These are phyloP conservation scores for Teratosphaeria gauchensis DNA, from an alignment of 2,329 filamentous ascomycete species.

Conservation along the genomic window DNA sequence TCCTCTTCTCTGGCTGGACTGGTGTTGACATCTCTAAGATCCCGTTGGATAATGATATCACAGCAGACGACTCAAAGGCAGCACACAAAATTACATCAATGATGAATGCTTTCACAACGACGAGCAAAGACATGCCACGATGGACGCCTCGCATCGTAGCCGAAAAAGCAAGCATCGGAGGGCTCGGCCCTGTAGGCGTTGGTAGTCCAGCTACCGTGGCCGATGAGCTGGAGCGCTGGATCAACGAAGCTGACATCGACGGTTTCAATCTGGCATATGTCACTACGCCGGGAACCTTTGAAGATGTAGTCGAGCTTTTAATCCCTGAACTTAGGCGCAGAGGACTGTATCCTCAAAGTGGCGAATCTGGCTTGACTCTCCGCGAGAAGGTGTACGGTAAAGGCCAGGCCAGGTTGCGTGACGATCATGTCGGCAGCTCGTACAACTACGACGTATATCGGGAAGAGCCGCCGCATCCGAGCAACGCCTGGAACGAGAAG, in stretches of 20 bases:
- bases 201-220: slow-evolving; percentile 50
- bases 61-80: slow-evolving; percentile 47
- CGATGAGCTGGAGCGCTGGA: slow-evolving; percentile 38
- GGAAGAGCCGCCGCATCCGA: not conserved
- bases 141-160: slow-evolving; percentile 49
- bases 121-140: slow-evolving; percentile 12
- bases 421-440: not conserved
- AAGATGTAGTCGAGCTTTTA: slow-evolving; percentile 56
- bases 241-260: slow-evolving; percentile 59
- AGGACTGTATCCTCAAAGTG: slow-evolving; percentile 45
- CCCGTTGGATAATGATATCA: slow-evolving; percentile 52
- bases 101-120: slow-evolving; percentile 29
- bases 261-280: slow-evolving; percentile 66
- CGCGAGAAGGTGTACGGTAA: slow-evolving; percentile 44
- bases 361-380: slow-evolving; percentile 49
- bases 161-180: slow-evolving; percentile 59
- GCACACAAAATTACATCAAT: slow-evolving; percentile 36
- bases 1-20: slow-evolving; percentile 66
- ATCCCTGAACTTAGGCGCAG: slow-evolving; percentile 54
- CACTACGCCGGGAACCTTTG: slow-evolving; percentile 57
- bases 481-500: not conserved
- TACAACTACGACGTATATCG: not conserved
- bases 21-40: slow-evolving; percentile 55
- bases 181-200: slow-evolving; percentile 54
- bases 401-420: not conserved